Conservation (phyloP, 2,329 filamentous ascomycete genomes). For the Fusarium ramigenum region DNA sequence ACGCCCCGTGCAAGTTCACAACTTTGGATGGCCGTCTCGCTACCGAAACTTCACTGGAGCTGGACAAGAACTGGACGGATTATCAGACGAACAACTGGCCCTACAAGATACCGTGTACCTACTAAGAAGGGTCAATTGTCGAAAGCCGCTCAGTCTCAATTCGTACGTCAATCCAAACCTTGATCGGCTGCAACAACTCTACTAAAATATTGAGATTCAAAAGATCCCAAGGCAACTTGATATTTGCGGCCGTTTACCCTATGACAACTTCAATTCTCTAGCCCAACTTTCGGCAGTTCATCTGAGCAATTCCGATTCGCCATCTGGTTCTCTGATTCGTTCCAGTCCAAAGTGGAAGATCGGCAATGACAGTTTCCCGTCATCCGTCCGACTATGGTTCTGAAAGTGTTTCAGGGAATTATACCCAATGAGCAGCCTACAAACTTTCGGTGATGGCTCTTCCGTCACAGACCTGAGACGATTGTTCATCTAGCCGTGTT, state of each 20-base stretch:
- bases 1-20: too few species aligned
- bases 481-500: background rate
- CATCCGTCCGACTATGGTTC: background rate
- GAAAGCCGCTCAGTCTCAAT: background rate
- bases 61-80: fast-evolving
- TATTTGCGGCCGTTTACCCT: background rate
- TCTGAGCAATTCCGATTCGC: background rate
- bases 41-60: too few species aligned
- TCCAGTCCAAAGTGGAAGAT: background rate
- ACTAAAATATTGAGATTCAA: too few species aligned
- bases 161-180: fast-evolving
- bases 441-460: background rate
- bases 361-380: background rate
- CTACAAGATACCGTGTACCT: too few species aligned
- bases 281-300: background rate
- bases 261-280: too few species aligned
- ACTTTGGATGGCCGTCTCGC: fast-evolving
- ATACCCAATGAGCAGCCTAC: background rate
- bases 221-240: background rate
- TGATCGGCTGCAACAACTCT: background rate
- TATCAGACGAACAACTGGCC: background rate
- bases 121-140: background rate
- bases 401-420: background rate
- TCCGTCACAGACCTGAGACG: constrained; percentile 19
- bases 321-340: background rate